Percentiles rank a stretch among this genome's conserved stretches.
These are phyloP conservation scores for Prosopis cineraria DNA, from an alignment of 306 rosid genomes.

Conservation along the genomic window DNA sequence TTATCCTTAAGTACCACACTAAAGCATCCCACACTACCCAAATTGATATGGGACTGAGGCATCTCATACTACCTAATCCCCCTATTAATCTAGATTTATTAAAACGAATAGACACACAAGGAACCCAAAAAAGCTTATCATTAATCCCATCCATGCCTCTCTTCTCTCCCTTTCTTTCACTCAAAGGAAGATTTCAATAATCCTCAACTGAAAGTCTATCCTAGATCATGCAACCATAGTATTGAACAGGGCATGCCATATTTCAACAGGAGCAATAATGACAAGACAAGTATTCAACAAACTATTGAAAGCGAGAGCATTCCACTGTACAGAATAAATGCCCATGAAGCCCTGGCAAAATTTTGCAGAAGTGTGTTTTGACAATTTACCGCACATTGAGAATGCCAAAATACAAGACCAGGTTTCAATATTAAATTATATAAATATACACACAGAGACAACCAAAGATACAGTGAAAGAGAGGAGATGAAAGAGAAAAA, in stretches of 20 bases:
- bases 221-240: slow-evolving; percentile 13
- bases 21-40: neutral
- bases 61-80: too few relatives aligned
- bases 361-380: slow-evolving; percentile 14
- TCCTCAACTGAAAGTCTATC: neutral
- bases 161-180: neutral
- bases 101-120: neutral
- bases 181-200: neutral
- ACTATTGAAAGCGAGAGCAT: slow-evolving; percentile 22
- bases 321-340: slow-evolving; percentile 23
- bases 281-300: neutral
- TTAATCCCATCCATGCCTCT: neutral
- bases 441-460: neutral
- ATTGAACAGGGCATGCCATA: neutral
- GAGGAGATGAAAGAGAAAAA: slow-evolving; percentile 17
- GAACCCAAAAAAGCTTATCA: neutral
- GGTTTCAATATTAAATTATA: neutral
- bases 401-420: slow-evolving; percentile 1
- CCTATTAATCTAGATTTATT: neutral
- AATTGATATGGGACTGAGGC: neutral
- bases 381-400: neutral
- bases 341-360: slow-evolving; percentile 25
- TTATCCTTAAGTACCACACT: neutral
- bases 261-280: slow-evolving; percentile 10
- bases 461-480: slow-evolving; percentile 12